A percentile compares a stretch with the other conserved stretches of the same genome.
Conservation (phyloP, 1,139 yeast species). For the Scheffersomyces titani region DNA sequence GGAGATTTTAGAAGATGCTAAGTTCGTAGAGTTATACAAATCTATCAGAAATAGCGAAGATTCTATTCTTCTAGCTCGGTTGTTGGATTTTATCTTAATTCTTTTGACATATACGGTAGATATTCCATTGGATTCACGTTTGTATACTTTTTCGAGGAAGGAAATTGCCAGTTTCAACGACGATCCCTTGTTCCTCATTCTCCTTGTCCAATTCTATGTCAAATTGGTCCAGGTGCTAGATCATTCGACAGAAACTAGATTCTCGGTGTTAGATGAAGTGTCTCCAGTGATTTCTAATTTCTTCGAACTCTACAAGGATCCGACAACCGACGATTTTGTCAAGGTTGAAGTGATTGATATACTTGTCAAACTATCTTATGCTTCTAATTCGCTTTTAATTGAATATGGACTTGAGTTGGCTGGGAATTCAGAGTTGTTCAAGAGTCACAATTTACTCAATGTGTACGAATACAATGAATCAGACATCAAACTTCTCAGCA, state of each 20-base stretch:
- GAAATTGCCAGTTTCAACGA: conserved; percentile 14
- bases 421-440: conserved; percentile 16
- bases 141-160: conserved; percentile 11
- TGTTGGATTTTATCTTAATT: conserved; percentile 23
- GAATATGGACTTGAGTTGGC: conserved; percentile 5
- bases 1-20: conserved; percentile 8
- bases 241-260: conserved; percentile 3
- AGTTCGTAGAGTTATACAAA: conserved; percentile 6
- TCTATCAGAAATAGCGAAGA: conserved; percentile 5
- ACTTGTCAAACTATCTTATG: conserved; percentile 19
- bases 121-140: conserved; percentile 6
- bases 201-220: conserved; percentile 30
- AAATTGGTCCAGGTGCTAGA: conserved; percentile 15
- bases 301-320: conserved; percentile 3
- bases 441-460: conserved; percentile 20
- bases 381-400: conserved; percentile 9
- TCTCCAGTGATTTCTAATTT: conserved; percentile 13
- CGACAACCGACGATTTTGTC: conserved; percentile 5
- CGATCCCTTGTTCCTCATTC: conserved; percentile 28
- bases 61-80: conserved; percentile 19
- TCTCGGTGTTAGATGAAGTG: conserved; percentile 11
- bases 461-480: conserved; percentile 11
- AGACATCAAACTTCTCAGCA: conserved; percentile 25
- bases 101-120: conserved; percentile 11
- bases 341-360: conserved; percentile 19